phyloP scores from a whole-genome alignment of 305 asterid species.

The Andrographis paniculata region DNA sequence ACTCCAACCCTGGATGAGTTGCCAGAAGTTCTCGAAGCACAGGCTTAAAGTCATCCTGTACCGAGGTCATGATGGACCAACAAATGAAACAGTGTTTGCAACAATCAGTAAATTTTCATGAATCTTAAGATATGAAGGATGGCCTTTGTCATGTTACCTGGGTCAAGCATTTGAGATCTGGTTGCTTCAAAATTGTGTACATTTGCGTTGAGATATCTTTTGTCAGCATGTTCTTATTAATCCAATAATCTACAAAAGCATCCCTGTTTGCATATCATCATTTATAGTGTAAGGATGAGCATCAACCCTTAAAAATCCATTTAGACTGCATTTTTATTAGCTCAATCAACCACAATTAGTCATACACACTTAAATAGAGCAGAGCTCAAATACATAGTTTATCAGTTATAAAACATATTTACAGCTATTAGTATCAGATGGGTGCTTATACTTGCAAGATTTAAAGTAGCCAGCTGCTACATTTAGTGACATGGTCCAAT shows the following conservation, averaged over 20 bases:
- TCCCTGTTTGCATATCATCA: slow-evolving; percentile 45
- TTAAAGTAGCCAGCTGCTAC: too few species aligned
- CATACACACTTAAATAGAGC: neutral
- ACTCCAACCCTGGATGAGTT: slow-evolving; percentile 90
- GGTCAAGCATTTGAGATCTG: slow-evolving; percentile 45
- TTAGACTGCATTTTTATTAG: neutral
- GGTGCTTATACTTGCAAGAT: too few species aligned
- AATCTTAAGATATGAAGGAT: slow-evolving; percentile 11
- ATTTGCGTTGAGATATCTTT: slow-evolving; percentile 74
- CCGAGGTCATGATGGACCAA: slow-evolving; percentile 19
- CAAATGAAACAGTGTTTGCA: slow-evolving; percentile 13
- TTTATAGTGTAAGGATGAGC: slow-evolving; percentile 6
- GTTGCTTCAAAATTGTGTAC: slow-evolving; percentile 71
- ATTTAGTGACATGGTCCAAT: too few species aligned
- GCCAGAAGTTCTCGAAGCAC: slow-evolving; percentile 84
- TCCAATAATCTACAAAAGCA: slow-evolving; percentile 87
- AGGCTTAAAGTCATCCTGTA: slow-evolving; percentile 80
- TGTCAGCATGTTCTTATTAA: slow-evolving; percentile 69
- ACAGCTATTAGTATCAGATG: too few species aligned
- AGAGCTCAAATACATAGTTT: too few species aligned
- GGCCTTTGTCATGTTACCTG: slow-evolving; percentile 40
- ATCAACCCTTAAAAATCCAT: slow-evolving; percentile 14
- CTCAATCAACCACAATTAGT: slow-evolving; percentile 12
- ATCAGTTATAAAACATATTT: too few species aligned
- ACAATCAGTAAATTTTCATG: slow-evolving; percentile 5